phyloP scores from a whole-genome alignment of 306 rosid genomes.

The Erythrophleum fordii region DNA sequence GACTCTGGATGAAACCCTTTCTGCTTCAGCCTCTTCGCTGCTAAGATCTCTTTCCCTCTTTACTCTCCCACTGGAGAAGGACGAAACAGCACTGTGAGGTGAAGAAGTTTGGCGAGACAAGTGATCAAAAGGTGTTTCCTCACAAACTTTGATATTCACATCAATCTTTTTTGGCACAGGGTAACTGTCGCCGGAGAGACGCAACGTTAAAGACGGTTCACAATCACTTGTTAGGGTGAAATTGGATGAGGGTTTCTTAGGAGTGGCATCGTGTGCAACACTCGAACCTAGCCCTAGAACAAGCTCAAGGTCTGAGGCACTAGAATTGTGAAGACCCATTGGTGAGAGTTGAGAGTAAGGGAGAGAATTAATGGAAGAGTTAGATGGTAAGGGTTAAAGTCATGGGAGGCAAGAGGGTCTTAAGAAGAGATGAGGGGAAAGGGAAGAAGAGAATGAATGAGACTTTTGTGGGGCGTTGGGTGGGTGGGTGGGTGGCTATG shows the following conservation, averaged over 20 bases:
- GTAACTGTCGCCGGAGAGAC: slow-evolving; percentile 46
- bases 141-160: slow-evolving; percentile 41
- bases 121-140: slow-evolving; percentile 37
- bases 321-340: slow-evolving; percentile 75
- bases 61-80: slow-evolving; percentile 76
- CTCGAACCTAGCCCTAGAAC: slow-evolving; percentile 69
- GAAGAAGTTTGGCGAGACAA: slow-evolving; percentile 67
- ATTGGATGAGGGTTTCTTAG: slow-evolving; percentile 16
- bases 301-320: slow-evolving; percentile 57
- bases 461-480: slow-evolving; percentile 72
- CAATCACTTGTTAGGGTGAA: background rate
- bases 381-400: slow-evolving; percentile 52
- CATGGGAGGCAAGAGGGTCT: slow-evolving; percentile 50
- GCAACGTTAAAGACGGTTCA: slow-evolving; percentile 82
- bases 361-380: slow-evolving; percentile 12
- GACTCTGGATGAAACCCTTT: slow-evolving; percentile 64
- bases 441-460: slow-evolving; percentile 58
- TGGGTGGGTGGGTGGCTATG: slow-evolving; percentile 95
- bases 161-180: slow-evolving; percentile 34
- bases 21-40: slow-evolving; percentile 62
- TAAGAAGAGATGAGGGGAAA: slow-evolving; percentile 43
- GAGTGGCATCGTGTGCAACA: background rate
- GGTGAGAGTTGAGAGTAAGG: background rate
- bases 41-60: slow-evolving; percentile 92
- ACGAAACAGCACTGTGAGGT: slow-evolving; percentile 77